Base-by-base conservation (phyloP, 768 basidiomycete genomes). In the Leccinum sublutescens region DNA sequence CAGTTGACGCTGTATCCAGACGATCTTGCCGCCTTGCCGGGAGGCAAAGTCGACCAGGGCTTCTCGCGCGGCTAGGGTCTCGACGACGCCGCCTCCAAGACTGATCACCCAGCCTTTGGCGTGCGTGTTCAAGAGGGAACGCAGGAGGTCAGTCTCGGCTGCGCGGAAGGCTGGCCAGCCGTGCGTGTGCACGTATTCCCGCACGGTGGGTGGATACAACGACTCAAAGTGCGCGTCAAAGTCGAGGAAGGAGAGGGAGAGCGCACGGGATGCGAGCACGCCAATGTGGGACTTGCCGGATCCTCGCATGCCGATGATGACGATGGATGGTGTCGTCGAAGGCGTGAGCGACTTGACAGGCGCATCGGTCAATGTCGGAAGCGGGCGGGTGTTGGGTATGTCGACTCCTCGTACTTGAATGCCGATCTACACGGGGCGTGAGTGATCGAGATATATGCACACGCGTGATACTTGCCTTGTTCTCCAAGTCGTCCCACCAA, bases 401-500 rank as follows among this genome's bases (percentile, higher is more conserved):
- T 98, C 93, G 45, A 93, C 86, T 19, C 96, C 97, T 68, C 89
- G 85, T 31, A 94, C 89, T 51, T 85, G 79, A 59, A 98, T 81
- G 11, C 96, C 96, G 55, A 98, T 94, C 94, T 96, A 65, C 45
- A 34, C 2, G 36, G 27, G 23, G 29, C 21, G 21, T 21, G 21
- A 21, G 21, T 21, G 21, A 21, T 21, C 2, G 21, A 21, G 2
- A 21, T 21, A 21, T 21, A 21, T 21, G 21, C 21, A 21, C 21
- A 21, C 21, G 21, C 21, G 21, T 45, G 38, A 15, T 19, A 48
- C 78, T 3, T 53, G 91, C 93, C 85, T 97, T 97, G 78, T 93
- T 95, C 71, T 92, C 85, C 25, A 99, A 80, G 73, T 98, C 97
- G 70, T 98, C 97, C 95, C 96, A 99, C 93, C 95, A 99, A 71